These are phyloP conservation scores for Phoma sp. DNA, from an alignment of 2,329 filamentous ascomycete species.

Conservation along the genomic window DNA sequence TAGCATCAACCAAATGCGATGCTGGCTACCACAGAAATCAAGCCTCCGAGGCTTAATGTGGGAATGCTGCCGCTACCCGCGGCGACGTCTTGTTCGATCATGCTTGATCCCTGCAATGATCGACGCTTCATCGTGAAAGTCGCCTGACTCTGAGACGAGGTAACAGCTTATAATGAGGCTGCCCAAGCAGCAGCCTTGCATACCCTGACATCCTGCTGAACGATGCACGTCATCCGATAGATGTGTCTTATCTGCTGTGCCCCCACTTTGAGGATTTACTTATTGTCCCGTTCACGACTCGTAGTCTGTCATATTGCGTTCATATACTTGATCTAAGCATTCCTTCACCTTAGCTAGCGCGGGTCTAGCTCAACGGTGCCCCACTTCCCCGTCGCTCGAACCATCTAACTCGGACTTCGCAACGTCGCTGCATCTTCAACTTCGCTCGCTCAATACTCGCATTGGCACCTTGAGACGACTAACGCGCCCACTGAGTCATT, in stretches of 20 bases:
- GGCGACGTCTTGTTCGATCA: slow-evolving; percentile 9
- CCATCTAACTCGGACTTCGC: not conserved
- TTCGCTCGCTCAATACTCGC: not conserved
- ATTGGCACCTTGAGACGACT: not conserved
- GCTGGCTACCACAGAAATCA: not conserved
- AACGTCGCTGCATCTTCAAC: not conserved
- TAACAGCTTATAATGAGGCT: slow-evolving; percentile 6
- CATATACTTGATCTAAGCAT: too few species aligned
- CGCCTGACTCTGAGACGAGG: slow-evolving; percentile 8
- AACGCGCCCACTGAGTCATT: not conserved
- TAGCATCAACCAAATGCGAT: not conserved
- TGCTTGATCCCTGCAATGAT: slow-evolving; percentile 5
- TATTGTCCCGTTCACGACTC: too few species aligned
- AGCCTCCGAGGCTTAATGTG: slow-evolving; percentile 1
- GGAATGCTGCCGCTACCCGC: slow-evolving; percentile 4
- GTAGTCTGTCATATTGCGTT: not conserved
- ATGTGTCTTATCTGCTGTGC: too few species aligned
- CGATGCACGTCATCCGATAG: not conserved
- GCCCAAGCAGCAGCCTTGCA: not conserved
- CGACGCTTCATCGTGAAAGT: slow-evolving; percentile 7
- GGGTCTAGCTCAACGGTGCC: not conserved
- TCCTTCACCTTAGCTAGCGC: slow-evolving; percentile 5
- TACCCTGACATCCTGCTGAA: not conserved
- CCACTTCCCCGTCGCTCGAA: not conserved
- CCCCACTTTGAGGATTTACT: too few species aligned